Conservation (phyloP, 169 alveolate genomes). For the Plasmodium coatneyi region DNA sequence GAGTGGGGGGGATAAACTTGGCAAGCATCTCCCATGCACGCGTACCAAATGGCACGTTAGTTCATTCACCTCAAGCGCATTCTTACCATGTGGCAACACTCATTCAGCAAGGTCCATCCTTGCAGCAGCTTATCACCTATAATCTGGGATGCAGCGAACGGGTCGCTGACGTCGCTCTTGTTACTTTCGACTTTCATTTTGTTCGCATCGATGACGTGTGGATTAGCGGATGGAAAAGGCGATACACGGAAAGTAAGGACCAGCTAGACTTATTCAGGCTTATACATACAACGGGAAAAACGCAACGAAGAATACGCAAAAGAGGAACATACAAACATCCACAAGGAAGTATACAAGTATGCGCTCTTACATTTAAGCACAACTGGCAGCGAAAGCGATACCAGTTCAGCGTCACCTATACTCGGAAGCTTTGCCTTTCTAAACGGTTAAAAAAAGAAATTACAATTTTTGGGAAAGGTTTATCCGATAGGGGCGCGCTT, state of each 20-base stretch:
- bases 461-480: not conserved
- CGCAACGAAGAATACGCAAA: not conserved
- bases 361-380: not conserved
- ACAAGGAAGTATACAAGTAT: not conserved
- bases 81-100: conserved; percentile 51
- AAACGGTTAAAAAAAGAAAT: too few relatives aligned
- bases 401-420: not conserved
- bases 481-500: not conserved
- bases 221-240: not conserved
- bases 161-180: not conserved
- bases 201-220: not conserved
- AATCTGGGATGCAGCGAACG: conserved; percentile 29
- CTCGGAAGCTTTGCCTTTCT: not conserved
- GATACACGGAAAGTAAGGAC: not conserved
- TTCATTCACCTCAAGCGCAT: not conserved
- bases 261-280: not conserved
- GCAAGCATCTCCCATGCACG: not conserved
- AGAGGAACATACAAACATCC: not conserved
- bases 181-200: conserved; percentile 30
- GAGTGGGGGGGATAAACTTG: not conserved
- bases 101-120: conserved; percentile 64
- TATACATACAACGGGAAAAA: not conserved
- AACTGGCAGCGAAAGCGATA: not conserved
- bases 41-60: not conserved
- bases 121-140: conserved; percentile 58